These are phyloP conservation scores for Penicillium manginii DNA, from an alignment of 495 filamentous ascomycete species.

Conservation along the genomic window DNA sequence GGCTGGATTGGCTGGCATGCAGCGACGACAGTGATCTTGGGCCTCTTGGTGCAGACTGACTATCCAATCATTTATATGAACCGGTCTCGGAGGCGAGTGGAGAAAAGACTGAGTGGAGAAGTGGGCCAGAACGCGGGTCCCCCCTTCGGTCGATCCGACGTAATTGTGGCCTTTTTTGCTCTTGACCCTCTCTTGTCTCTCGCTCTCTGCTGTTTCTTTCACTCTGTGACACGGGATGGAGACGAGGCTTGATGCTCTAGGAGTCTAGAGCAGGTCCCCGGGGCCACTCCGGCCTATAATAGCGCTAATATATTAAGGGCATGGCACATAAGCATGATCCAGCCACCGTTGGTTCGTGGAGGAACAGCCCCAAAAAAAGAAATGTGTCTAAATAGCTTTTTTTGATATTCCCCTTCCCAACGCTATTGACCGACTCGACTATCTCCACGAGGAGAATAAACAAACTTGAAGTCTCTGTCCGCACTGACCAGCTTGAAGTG, in stretches of 20 bases:
- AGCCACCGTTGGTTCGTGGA: conserved; percentile 9
- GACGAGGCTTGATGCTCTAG: conserved; percentile 10
- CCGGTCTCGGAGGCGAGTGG: conserved; percentile 2
- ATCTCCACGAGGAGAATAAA: neutral
- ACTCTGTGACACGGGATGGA: neutral
- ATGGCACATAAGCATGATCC: conserved; percentile 15
- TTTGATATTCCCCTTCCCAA: conserved; percentile 1
- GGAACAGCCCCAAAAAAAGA: neutral
- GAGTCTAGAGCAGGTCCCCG: conserved; percentile 7
- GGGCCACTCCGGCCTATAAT: conserved; percentile 8
- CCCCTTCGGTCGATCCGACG: conserved; percentile 7
- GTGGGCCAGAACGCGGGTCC: conserved; percentile 12
- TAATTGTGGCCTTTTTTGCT: neutral
- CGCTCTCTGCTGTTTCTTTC: neutral
- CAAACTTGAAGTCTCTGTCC: conserved; percentile 3
- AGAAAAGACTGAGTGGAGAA: neutral
- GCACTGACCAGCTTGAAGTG: neutral
- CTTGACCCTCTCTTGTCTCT: neutral
- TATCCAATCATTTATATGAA: conserved; percentile 1
- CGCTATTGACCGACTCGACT: neutral
- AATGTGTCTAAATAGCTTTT: neutral
- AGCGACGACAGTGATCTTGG: conserved; percentile 19
- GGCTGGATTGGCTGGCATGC: conserved; percentile 14
- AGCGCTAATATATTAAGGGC: conserved; percentile 6
- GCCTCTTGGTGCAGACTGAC: conserved; percentile 4